These are phyloP conservation scores for Hibiscus trionum DNA, from an alignment of 345 rosid genomes.

Conservation along the genomic window DNA sequence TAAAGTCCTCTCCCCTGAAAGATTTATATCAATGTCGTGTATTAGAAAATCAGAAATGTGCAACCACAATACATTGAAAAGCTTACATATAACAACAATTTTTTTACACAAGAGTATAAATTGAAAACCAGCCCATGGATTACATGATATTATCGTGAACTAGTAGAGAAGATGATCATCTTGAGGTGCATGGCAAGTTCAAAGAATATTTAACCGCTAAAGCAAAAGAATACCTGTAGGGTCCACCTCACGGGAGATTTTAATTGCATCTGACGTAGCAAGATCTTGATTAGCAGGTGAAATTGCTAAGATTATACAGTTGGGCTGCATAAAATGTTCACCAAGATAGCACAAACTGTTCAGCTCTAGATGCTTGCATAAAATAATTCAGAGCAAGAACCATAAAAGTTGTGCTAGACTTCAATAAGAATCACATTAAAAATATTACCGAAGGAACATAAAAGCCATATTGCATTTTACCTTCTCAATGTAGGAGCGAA, in stretches of 20 bases:
- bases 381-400: not conserved
- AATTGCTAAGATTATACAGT: conserved; percentile 91
- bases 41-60: not conserved
- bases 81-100: not conserved
- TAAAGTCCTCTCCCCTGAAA: conserved; percentile 87
- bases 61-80: not conserved
- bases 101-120: not conserved
- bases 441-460: not conserved
- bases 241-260: conserved; percentile 95
- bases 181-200: too few relatives aligned
- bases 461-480: conserved; percentile 22
- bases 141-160: not conserved
- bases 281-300: conserved; percentile 99
- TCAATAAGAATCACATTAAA: not conserved
- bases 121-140: not conserved
- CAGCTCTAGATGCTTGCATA: conserved; percentile 6
- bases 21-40: conserved; percentile 3
- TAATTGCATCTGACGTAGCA: conserved; percentile 97
- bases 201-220: too few relatives aligned
- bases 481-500: conserved; percentile 93
- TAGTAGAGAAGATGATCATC: not conserved
- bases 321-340: conserved; percentile 56
- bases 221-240: conserved; percentile 57
- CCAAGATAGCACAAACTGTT: not conserved
- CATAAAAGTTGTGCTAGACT: not conserved